These are phyloP conservation scores for Gynandropsis gynandra DNA, from an alignment of 345 rosid species.

Conservation along the genomic window DNA sequence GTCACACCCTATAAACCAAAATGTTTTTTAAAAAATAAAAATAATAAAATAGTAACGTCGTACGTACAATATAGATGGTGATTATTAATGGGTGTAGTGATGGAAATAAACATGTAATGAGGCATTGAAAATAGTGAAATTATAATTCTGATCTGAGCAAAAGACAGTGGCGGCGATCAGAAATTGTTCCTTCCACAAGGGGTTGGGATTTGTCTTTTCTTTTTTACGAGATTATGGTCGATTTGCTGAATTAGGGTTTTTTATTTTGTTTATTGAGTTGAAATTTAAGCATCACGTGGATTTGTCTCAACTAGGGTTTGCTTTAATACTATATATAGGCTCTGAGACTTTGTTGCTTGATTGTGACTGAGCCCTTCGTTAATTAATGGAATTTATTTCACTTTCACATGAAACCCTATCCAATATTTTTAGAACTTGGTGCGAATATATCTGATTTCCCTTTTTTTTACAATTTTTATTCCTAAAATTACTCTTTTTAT, in stretches of 20 bases:
- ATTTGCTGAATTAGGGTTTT: slow-evolving; percentile 29
- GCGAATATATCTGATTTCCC: no score
- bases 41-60: no score
- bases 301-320: slow-evolving; percentile 28
- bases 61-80: no score
- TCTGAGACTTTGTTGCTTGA: slow-evolving; percentile 20
- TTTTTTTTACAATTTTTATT: not conserved
- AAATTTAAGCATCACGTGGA: slow-evolving; percentile 29
- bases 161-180: slow-evolving; percentile 29
- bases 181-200: slow-evolving; percentile 34
- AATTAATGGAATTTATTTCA: slow-evolving; percentile 15
- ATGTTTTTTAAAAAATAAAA: no score
- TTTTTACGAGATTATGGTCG: slow-evolving; percentile 32
- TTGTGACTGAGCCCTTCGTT: slow-evolving; percentile 23
- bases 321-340: slow-evolving; percentile 25
- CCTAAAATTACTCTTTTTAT: no score
- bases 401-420: no score
- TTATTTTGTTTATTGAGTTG: not conserved
- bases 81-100: slow-evolving; percentile 3
- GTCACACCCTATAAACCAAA: no score
- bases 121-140: slow-evolving; percentile 26
- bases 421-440: no score
- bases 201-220: slow-evolving; percentile 32
- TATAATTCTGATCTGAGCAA: slow-evolving; percentile 19
- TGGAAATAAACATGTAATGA: slow-evolving; percentile 11